Base-by-base conservation (phyloP, 768 basidiomycete genomes). In the Panus rudis region DNA sequence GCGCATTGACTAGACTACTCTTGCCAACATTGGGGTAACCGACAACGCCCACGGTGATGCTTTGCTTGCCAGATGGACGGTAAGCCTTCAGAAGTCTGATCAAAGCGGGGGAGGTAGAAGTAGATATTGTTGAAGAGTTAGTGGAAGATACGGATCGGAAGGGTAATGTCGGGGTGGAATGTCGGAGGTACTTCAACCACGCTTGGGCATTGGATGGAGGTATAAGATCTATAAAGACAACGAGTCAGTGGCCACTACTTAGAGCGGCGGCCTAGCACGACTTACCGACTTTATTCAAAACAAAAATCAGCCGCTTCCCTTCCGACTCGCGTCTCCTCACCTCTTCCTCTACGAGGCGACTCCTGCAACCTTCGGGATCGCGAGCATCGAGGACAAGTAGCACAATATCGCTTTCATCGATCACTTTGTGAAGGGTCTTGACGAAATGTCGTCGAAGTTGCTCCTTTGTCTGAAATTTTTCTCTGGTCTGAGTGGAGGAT, bases 1-100 rank as follows among this genome's bases (percentile, higher is more conserved):
- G 66, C 33, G 89, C 85, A 61, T 98, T 98, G 62, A 99, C 92
- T 45, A 98, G 58, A 55, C 82, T 87, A 44, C 90, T 93, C 67
- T 98, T 98, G 12, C 94, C 94, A 35, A 98, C 94, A 62, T 98
- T 98, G 1, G 94, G 94, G 63, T 92, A 94, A 2, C 94, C 94
- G 4, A 97, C 88, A 14, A 98, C 88, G 13, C 92, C 92, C 39
- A 94, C 76, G 0, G 89, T 92, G 39, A 90, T 70, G 49, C 78
- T 84, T 24, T 81, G 78, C 1, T 78, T 68, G 1, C 63, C 52
- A 24, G 69, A 78, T 1, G 81, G 83, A 49, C 81, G 85, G 60
- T 85, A 88, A 0, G 83, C 84, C 56, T 94, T 96, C 31, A 94
- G 69, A 2, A 96, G 70, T 41, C 83, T 83, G 30, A 92, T 67